Evolutionary conservation across 306 rosid genomes (phyloP), one percentile per base, ranked within the genome.

Genomic region (Heteromeles arbutifolia): DNA sequence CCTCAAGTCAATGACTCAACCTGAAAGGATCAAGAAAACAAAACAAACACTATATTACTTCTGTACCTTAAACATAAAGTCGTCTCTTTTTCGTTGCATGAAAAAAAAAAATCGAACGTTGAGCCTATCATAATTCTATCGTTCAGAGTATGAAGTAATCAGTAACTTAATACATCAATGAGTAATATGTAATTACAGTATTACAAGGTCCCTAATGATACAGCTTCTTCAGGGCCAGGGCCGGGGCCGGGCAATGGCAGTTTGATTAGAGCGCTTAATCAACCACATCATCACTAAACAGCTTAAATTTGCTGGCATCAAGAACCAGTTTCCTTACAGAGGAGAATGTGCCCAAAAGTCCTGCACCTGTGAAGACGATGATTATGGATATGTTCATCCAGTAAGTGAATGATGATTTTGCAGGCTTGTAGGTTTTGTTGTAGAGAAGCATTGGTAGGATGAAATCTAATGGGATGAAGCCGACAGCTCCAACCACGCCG

Each of bases 381-480:
- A 90, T 92, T 72, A 95, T 92, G 10, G 88, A 86, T 11, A 87
- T 14, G 88, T 95, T 95, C 86, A 92, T 31, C 91, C 87, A 92
- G 69, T 90, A 95, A 57, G 78, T 87, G 54, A 84, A 19, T 76
- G 92, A 87, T 11, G 92, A 78, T 70, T 72, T 82, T 56, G 87
- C 67, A 77, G 98, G 98, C 86, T 90, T 92, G 88, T 84, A 44
- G 41, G 97, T 86, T 81, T 82, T 92, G 87, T 95, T 92, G 84
- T 92, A 95, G 5, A 95, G 93, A 73, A 95, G 88, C 97, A 95
- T 90, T 28, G 98, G 98, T 59, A 95, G 91, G 73, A 95, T 53
- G 82, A 95, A 95, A 88, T 95, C 98, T 43, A 95, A 81, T 68
- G 98, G 98, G 67, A 95, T 95, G 87, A 95, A 95, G 22, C 97